Conservation (phyloP, 75 land plant genomes). For the Picea glauca region DNA sequence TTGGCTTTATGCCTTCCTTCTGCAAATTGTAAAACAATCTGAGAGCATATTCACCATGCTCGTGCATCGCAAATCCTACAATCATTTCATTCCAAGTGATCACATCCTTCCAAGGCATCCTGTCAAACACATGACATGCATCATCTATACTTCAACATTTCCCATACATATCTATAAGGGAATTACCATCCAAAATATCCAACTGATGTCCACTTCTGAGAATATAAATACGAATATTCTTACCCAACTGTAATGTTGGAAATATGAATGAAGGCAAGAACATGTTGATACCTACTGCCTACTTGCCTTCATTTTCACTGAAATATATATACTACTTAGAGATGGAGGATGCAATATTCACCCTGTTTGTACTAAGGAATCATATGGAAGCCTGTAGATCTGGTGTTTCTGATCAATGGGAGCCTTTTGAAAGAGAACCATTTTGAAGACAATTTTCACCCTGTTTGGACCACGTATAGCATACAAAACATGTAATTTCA, state of each 20-base stretch:
- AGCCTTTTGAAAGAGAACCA: too few species aligned
- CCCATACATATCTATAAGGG: conserved; percentile 18
- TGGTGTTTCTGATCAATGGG: too few species aligned
- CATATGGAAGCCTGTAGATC: too few species aligned
- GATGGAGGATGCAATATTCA: too few species aligned
- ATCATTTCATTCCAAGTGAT: conserved; percentile 24
- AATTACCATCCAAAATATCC: conserved; percentile 5
- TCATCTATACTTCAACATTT: conserved; percentile 23
- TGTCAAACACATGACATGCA: conserved; percentile 14
- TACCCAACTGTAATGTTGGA: not conserved
- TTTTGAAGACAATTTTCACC: too few species aligned
- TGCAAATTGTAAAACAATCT: conserved; percentile 13
- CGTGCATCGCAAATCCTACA: conserved; percentile 16
- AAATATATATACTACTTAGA: too few species aligned
- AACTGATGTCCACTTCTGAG: not conserved
- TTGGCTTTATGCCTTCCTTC: conserved; percentile 12
- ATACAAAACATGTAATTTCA: too few species aligned
- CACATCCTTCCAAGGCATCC: conserved; percentile 2
- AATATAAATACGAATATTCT: conserved; percentile 3
- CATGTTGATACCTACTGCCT: too few species aligned
- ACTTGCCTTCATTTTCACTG: too few species aligned
- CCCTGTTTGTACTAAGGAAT: too few species aligned
- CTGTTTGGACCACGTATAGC: too few species aligned
- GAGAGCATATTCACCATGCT: not conserved
- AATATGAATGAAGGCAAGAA: too few species aligned